A percentile compares a stretch with the other conserved stretches of the same genome.
These are phyloP conservation scores for Yarrowia galli DNA, from an alignment of 1,139 yeast species.

Conservation along the genomic window DNA sequence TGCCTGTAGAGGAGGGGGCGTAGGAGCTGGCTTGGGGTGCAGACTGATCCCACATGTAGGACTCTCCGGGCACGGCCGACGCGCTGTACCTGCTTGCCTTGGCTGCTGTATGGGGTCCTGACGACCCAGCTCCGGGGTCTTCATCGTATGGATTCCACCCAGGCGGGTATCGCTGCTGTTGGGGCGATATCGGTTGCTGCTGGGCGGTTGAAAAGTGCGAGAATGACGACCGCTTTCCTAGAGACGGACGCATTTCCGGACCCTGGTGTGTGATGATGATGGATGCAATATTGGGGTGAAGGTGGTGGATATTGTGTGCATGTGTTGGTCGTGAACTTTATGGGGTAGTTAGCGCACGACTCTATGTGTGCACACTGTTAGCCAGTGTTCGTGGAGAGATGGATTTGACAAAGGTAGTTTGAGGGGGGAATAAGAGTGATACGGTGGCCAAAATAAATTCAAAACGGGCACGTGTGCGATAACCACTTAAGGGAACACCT, in stretches of 20 bases:
- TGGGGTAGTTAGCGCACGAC: slow-evolving; percentile 4
- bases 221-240: slow-evolving; percentile 38
- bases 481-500: too few relatives aligned
- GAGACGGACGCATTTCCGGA: slow-evolving; percentile 38
- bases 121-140: background rate
- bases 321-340: slow-evolving; percentile 36
- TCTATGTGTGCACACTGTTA: background rate
- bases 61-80: slow-evolving; percentile 28
- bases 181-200: slow-evolving; percentile 35
- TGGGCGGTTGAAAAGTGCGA: slow-evolving; percentile 35
- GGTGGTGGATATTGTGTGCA: slow-evolving; percentile 8
- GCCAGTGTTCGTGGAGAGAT: background rate
- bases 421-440: background rate
- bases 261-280: slow-evolving; percentile 35
- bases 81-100: slow-evolving; percentile 29
- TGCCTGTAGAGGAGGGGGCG: slow-evolving; percentile 10
- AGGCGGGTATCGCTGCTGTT: slow-evolving; percentile 36
- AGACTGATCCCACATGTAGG: slow-evolving; percentile 24
- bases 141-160: slow-evolving; percentile 38
- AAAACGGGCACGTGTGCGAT: too few relatives aligned
- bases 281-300: slow-evolving; percentile 20
- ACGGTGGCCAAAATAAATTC: background rate
- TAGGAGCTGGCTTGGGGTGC: slow-evolving; percentile 9
- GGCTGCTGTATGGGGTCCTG: slow-evolving; percentile 4
- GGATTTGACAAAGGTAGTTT: background rate